A percentile compares a stretch with the other conserved stretches of the same genome.
phyloP scores from a whole-genome alignment of 257 asterid species.

The Solanum lycopersicoides region DNA sequence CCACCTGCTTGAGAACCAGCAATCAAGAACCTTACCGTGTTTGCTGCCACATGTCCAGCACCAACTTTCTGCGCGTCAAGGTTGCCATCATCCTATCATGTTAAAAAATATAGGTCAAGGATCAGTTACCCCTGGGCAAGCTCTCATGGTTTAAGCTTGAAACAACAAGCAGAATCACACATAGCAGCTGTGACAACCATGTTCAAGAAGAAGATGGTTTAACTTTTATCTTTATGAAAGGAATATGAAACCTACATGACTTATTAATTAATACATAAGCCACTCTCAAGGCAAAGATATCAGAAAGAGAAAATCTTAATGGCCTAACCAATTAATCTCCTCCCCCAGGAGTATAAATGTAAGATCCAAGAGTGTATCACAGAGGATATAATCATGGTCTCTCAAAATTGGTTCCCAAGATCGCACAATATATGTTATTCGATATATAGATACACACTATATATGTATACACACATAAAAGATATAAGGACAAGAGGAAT shows the following conservation, averaged over 20 bases:
- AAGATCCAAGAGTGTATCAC: background rate
- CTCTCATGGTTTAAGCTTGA: background rate
- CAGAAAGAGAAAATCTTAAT: background rate
- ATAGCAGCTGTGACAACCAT: background rate
- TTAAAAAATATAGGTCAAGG: background rate
- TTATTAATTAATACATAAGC: background rate
- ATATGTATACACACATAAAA: background rate
- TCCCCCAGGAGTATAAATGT: background rate
- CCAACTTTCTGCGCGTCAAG: slow-evolving; percentile 55
- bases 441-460: background rate
- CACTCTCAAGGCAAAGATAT: background rate
- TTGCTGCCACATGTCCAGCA: slow-evolving; percentile 76
- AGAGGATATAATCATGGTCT: background rate
- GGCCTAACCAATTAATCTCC: background rate
- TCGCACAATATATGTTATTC: background rate
- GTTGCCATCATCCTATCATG: slow-evolving; percentile 57
- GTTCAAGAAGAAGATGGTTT: background rate
- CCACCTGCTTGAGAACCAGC: slow-evolving; percentile 97
- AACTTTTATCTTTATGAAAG: background rate
- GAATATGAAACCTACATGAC: background rate
- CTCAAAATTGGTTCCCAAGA: background rate
- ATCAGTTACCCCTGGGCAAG: background rate
- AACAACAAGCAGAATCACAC: background rate
- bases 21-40: slow-evolving; percentile 80
- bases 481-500: background rate